Evolutionary conservation across 2,329 filamentous ascomycete species (phyloP), one percentile per base, ranked within the genome.

Genomic region (Cordyceps farinosa): DNA sequence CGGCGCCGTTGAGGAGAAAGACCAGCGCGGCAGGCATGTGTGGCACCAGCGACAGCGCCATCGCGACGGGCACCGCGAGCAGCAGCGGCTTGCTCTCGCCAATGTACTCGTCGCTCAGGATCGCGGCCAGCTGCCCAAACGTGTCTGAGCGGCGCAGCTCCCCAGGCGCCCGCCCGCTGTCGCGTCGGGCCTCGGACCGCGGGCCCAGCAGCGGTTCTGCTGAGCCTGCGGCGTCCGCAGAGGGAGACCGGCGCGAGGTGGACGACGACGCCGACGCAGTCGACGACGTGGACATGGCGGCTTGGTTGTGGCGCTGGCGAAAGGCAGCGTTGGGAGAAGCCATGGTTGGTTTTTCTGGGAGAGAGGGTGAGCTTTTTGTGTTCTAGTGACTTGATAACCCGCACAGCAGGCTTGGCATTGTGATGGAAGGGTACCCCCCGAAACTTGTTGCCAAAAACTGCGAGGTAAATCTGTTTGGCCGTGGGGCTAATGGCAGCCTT

Each of bases 11-110:
- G 53, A 66, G 58, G 5, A 61, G 6, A 50, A 66, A 66, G n/a
- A 56, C 52, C 15, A 62, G 27, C 56, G 47, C 29, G 13, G 32
- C n/a, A 38, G 47, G 17, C 30, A 54, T 30, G 54, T 27, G 22
- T 38, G 57, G 44, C 22, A 57, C 17, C 30, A 64, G 48, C 34
- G 61, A 58, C 15, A 58, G 47, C 6, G 57, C 38, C 15, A 65
- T 53, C 4, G 54, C 64, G 1, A 34, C 55, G 1, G 65, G 65
- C 1, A 64, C 65, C 38, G 63, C 62, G 17, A 65, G 48, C 13
- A 66, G 55, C 29, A 65, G 54, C 38, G 58, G 54, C 34, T 65
- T 66, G 53, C 61, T 65, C 27, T 58, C 64, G 52, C 65, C 64
- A 29, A 62, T 64, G 61, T 59, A 59, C 51, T 61, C 53, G 29